Evolutionary conservation across 495 filamentous ascomycete species (phyloP), one percentile per base, ranked within the genome.

Genomic region (Bacidia rubella): DNA sequence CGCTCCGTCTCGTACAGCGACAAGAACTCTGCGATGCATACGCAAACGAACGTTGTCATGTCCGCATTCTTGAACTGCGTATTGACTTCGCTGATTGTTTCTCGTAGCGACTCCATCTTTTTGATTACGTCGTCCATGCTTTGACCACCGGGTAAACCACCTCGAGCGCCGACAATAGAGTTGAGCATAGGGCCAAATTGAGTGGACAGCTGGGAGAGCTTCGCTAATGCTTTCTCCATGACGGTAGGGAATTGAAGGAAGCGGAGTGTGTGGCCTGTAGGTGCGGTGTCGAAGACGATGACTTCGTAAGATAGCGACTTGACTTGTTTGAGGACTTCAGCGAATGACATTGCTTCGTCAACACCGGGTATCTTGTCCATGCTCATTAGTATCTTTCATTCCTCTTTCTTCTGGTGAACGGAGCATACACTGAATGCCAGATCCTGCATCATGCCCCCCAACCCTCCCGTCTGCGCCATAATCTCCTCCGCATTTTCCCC

Each of bases 301-400:
- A 87, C 83, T 65, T 95, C 92, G 77, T 97, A 99, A 10, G 87
- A 93, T 56, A 97, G 82, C n/a, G 86, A 93, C 69, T 97, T 97
- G 71, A 99, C 92, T 70, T 99, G 93, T 69, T 99, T 97, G 54
- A 97, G 77, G 46, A 97, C 92, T 70, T 97, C 92, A 61, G 92
- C 92, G 62, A 97, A 99, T 47, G 92, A 96, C 93, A 97, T 97
- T 62, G 92, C 92, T 68, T 99, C 92, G 66, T 99, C 92, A 52
- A 99, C 90, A 68, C 92, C 92, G 49, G 92, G 92, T 41, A 98
- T 97, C 89, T 96, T 60, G 23, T 20, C 15, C 49, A 47, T 35
- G 15, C 15, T 43, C 54, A 48, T 55, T 45, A 46, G 17, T 9
- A 54, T 15, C 12, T 11, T 19, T 10, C 22, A 11, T 22, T 20